Evolutionary conservation across 306 rosid genomes (phyloP).

Genomic region (Fagus crenata): DNA sequence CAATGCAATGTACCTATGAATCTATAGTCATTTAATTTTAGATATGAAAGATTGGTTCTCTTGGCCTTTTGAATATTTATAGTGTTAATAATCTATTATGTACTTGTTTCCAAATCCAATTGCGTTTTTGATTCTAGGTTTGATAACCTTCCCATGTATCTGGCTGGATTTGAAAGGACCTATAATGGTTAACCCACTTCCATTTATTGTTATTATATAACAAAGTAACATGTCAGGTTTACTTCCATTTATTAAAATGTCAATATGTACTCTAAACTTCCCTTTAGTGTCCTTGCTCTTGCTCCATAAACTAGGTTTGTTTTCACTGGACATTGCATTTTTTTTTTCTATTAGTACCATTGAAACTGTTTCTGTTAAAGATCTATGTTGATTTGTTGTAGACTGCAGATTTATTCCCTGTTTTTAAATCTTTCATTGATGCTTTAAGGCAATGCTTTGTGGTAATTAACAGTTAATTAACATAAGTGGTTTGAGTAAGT

Average conservation of each 20-base stretch:
- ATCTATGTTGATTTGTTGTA: background rate
- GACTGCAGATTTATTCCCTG: background rate
- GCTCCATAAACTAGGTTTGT: background rate
- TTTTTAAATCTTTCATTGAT: background rate
- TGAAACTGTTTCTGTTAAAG: background rate
- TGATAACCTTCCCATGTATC: background rate
- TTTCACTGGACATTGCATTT: background rate
- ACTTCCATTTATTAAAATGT: background rate
- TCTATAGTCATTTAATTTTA: background rate
- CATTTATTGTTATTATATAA: background rate
- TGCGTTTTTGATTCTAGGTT: background rate
- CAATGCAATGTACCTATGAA: background rate
- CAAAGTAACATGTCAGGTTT: background rate
- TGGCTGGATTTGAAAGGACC: conserved; percentile 1
- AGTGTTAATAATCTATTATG: background rate
- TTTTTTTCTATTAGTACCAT: background rate
- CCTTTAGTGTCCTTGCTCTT: background rate
- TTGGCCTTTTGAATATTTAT: background rate
- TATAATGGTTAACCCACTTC: background rate
- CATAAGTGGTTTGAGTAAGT: background rate
- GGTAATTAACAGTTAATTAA: background rate
- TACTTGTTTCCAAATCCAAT: no score
- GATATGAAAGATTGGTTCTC: background rate
- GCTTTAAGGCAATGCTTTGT: background rate
- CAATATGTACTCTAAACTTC: background rate